Conservation (phyloP, 352 stramenopile species). For the Globisporangium echinulatum region DNA sequence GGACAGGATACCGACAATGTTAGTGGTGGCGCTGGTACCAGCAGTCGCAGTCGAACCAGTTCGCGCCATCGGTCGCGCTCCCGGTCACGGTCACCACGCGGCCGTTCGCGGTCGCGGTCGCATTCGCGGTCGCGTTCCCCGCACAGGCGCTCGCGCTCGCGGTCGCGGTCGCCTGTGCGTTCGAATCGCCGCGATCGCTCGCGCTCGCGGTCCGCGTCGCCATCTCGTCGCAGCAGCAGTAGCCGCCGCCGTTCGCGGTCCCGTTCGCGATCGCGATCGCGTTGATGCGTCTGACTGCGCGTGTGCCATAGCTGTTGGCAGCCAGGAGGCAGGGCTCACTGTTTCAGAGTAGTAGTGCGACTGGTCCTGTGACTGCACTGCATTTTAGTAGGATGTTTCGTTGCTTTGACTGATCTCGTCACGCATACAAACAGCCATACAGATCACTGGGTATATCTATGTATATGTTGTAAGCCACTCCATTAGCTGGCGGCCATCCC, state of each 20-base stretch:
- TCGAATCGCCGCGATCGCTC: background rate
- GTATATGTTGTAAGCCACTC: background rate
- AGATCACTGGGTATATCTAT: background rate
- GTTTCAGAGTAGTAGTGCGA: no score
- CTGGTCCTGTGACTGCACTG: no score
- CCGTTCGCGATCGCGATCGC: slow-evolving; percentile 13
- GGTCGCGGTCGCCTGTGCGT: slow-evolving; percentile 17
- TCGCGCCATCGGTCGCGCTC: slow-evolving; percentile 12
- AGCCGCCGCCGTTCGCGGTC: slow-evolving; percentile 4
- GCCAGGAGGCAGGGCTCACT: background rate
- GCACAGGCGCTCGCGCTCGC: slow-evolving; percentile 6
- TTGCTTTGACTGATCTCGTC: background rate
- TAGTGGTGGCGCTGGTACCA: slow-evolving; percentile 1
- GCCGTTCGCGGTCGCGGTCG: no score
- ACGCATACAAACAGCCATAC: background rate
- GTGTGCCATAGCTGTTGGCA: background rate
- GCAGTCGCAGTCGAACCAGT: slow-evolving; percentile 2
- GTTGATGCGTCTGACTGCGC: background rate
- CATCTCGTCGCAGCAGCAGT: slow-evolving; percentile 13
- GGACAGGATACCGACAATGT: no score
- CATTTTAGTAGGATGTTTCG: no score
- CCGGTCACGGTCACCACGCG: slow-evolving; percentile 16
- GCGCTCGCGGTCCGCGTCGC: no score
- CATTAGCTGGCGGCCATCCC: background rate
- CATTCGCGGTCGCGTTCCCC: no score